Evolutionary conservation across 108 stramenopile species (phyloP).

Genomic region (Discostella stelligeroides): DNA sequence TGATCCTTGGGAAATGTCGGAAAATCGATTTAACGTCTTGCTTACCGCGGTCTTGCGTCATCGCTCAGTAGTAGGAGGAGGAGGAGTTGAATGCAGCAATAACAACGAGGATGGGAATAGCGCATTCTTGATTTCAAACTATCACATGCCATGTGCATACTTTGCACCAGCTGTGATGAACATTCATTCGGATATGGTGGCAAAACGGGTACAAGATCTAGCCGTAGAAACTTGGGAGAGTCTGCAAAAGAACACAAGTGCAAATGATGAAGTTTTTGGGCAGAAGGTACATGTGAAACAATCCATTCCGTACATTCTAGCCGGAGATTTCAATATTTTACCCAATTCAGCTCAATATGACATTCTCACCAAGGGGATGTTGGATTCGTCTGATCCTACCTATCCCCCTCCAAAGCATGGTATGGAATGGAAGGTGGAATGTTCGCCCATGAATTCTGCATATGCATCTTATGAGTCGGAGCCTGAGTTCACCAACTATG

Average conservation of each 20-base stretch:
- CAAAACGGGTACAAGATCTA: conserved; percentile 43
- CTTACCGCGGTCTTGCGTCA: conserved; percentile 68
- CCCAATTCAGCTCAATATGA: conserved; percentile 84
- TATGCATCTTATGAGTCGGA: conserved; percentile 62
- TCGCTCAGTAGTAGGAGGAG: too few species aligned
- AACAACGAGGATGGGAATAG: too few species aligned
- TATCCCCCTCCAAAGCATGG: conserved; percentile 68
- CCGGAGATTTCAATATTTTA: conserved; percentile 93
- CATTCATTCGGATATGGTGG: conserved; percentile 78
- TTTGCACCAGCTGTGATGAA: conserved; percentile 86
- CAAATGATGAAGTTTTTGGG: conserved; percentile 36
- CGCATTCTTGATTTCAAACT: conserved; percentile 81
- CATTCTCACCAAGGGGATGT: conserved; percentile 84
- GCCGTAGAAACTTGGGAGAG: conserved; percentile 34
- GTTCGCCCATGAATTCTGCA: conserved; percentile 68
- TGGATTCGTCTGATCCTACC: conserved; percentile 55
- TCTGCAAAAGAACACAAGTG: conserved; percentile 13
- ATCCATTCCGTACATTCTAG: conserved; percentile 67
- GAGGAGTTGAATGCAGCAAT: conserved; percentile 19
- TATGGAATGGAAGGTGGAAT: conserved; percentile 60
- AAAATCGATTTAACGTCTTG: conserved; percentile 75
- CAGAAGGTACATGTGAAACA: background rate
- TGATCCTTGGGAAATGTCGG: conserved; percentile 81
- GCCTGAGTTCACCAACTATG: conserved; percentile 93
- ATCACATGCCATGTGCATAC: conserved; percentile 99